Conservation (phyloP, 805 yeast genomes). For the Lachancea mirantina region DNA sequence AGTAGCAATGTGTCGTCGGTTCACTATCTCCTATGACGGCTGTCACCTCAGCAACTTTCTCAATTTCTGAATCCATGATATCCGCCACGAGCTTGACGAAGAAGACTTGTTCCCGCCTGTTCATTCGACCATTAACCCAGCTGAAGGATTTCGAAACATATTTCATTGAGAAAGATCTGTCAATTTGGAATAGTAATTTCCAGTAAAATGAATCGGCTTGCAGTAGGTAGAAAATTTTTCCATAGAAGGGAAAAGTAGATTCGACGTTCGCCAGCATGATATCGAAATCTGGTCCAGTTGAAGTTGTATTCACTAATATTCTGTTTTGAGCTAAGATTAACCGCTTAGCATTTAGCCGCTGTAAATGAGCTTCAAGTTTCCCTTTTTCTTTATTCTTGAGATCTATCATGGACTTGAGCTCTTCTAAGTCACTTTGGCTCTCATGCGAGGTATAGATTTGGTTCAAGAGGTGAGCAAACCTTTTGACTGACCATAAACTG, state of each 20-base stretch:
- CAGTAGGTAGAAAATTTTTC: constrained; percentile 68
- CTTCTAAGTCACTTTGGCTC: constrained; percentile 64
- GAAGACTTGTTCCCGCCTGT: constrained; percentile 60
- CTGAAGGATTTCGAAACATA: constrained; percentile 26
- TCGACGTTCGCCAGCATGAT: constrained; percentile 6
- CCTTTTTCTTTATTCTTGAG: constrained; percentile 66
- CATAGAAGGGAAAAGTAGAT: constrained; percentile 38
- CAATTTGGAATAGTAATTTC: constrained; percentile 42
- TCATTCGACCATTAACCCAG: constrained; percentile 28
- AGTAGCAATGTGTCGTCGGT: constrained; percentile 34
- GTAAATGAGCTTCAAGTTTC: constrained; percentile 68
- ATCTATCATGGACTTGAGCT: constrained; percentile 58
- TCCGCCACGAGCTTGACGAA: constrained; percentile 50
- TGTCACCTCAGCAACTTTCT: constrained; percentile 17
- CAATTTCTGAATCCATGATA: constrained; percentile 38
- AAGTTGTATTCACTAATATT: constrained; percentile 4
- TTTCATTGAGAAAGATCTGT: constrained; percentile 24
- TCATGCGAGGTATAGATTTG: constrained; percentile 68
- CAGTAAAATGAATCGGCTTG: constrained; percentile 80
- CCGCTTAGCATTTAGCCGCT: constrained; percentile 69
- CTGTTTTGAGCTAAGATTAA: constrained; percentile 9
- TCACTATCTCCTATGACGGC: constrained; percentile 25
- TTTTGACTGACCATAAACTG: constrained; percentile 64
- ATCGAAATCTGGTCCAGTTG: not conserved
- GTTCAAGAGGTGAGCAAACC: constrained; percentile 67